Base-by-base conservation (phyloP, 345 rosid species). In the Aethionema arabicum region DNA sequence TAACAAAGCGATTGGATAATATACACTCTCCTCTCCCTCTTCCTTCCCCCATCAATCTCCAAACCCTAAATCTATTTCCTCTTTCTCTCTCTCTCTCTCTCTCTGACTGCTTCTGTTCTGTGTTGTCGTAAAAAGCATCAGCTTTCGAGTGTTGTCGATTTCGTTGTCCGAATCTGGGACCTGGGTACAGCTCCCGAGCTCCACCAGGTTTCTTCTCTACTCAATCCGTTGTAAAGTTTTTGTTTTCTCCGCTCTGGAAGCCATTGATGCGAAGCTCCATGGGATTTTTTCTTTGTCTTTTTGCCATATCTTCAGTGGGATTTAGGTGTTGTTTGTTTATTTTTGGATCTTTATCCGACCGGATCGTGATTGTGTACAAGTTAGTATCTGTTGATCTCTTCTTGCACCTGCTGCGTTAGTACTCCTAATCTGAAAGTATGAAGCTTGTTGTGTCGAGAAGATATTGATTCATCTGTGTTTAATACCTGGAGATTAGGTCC, bases 61-160 rank as follows among this genome's bases (percentile, higher is more conserved):
- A 70, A 70, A 70, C 74, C 74, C 74, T 70, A 70, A 63, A 13
- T 70, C 59, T 37, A 21, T 41, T 14, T 27, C 48, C 40, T 33
- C 44, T 6, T 2, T 12, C n/a, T 40, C 44, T 37, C 11, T 10
- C 11, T 37, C 40, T 37, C 40, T 37, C 44, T 40, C 44, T 40
- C 44, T 40, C 74, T 49, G 64, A 70, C 64, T 58, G 59, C 53
- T 63, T 70, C 64, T 63, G 35, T 56, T 57, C 2, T 50, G 56
- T 30, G 14, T 21, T 21, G 2, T 21, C 27, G 2, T 21, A 32
- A 32, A 63, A 56, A 47, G 41, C 46, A 50, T 38, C 16, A 11
- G 40, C 49, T 63, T 56, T 63, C 58, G 11, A 61, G 51, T 47
- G 57, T 38, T 53, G 41, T 69, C 52, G 7, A 50, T n/a, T 11